Base-by-base conservation (phyloP, 768 basidiomycete species). In the Termitomyces bulborhizus region DNA sequence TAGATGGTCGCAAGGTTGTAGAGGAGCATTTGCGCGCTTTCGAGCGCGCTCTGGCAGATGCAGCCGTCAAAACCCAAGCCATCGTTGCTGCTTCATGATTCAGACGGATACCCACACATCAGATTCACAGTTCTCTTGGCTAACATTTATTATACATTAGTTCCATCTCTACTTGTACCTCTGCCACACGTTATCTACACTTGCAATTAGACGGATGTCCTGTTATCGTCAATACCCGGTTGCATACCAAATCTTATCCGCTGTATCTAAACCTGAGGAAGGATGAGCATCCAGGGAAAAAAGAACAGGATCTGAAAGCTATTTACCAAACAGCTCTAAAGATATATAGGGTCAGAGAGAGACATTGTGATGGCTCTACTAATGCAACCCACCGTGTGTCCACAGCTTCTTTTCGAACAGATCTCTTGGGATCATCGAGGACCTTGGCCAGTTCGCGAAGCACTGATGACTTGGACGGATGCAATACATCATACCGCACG, bases 351-450 rank as follows among this genome's bases (percentile, higher is more conserved):
- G 32, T 54, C 55, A 51, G 53, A 36, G 42, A n/a, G 24, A n/a
- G 24, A 40, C n/a, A 29, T 29, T 2, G 6, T 7, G 3, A 50
- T 37, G 9, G 9, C 8, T 3, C 13, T 4, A 29, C 16, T 27
- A 12, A 12, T 39, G 11, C 29, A 26, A 64, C 69, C 56, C 55
- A 76, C 77, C 78, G 71, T 34, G 93, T 87, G 61, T 93, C 85
- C 3, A 98, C 97, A 1, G 94, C 96, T 63, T 90, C 91, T 62
- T 83, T 86, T 51, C 97, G 77, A 7, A 99, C 94, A 2, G 71
- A 71, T 56, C 89, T 76, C 66, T 86, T 88, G n/a, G 90, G 90
- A 71, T 98, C 97, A 66, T 98, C 97, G 46, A 98, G 69, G 4
- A 79, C 82, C 57, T 78, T 83, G 0, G 79, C 86, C 27, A 99